These are phyloP conservation scores for Pseudodiploospora longispora DNA, from an alignment of 2,329 filamentous ascomycete genomes.

Conservation along the genomic window DNA sequence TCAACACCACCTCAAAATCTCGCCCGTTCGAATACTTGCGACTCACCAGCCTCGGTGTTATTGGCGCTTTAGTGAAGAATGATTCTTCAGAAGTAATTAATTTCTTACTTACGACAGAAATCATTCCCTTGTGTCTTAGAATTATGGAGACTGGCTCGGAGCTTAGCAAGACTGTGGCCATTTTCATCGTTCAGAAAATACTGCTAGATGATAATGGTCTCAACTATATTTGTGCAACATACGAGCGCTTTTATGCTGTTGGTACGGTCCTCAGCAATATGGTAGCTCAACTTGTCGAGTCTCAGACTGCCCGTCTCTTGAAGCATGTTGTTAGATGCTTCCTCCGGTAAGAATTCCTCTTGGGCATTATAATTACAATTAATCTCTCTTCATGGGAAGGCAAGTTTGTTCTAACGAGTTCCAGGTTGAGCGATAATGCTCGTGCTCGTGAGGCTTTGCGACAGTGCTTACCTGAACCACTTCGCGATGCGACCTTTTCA, in stretches of 20 bases:
- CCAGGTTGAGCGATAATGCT: slow-evolving; percentile 87
- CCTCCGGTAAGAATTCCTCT: slow-evolving; percentile 58
- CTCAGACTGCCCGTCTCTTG: slow-evolving; percentile 88
- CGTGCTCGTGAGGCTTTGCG: slow-evolving; percentile 88
- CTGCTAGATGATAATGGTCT: slow-evolving; percentile 92
- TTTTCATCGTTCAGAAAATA: slow-evolving; percentile 99
- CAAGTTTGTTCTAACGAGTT: slow-evolving; percentile 11
- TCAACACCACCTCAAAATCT: slow-evolving; percentile 98
- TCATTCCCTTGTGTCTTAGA: slow-evolving; percentile 91
- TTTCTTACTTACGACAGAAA: slow-evolving; percentile 95
- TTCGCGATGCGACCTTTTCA: slow-evolving; percentile 96
- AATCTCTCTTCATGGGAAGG: neutral
- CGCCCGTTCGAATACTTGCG: slow-evolving; percentile 96
- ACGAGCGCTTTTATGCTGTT: slow-evolving; percentile 96
- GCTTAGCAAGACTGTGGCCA: slow-evolving; percentile 96
- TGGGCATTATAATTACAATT: neutral
- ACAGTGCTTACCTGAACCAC: slow-evolving; percentile 94
- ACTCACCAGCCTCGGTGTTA: slow-evolving; percentile 90
- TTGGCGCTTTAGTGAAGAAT: slow-evolving; percentile 96
- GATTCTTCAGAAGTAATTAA: slow-evolving; percentile 98
- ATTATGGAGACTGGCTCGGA: slow-evolving; percentile 99
- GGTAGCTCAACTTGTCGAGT: slow-evolving; percentile 95
- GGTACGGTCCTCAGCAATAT: slow-evolving; percentile 97
- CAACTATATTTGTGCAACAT: slow-evolving; percentile 97
- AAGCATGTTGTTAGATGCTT: slow-evolving; percentile 99